These are phyloP conservation scores for Cryptomeria japonica DNA, from an alignment of 75 land plant genomes.

Conservation along the genomic window DNA sequence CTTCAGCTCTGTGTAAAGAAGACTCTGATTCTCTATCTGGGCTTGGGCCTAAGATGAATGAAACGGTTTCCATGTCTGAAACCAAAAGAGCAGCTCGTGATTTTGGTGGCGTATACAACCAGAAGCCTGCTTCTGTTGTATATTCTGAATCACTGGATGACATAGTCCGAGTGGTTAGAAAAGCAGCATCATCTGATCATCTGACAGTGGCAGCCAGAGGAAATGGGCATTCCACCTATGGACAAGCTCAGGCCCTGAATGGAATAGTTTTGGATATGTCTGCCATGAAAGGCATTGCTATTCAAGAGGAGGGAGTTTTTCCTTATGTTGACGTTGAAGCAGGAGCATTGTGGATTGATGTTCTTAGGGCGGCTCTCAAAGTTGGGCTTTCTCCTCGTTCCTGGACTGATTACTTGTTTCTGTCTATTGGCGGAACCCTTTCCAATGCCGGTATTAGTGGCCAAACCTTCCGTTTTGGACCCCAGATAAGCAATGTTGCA, in stretches of 20 bases:
- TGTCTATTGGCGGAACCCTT: conserved; percentile 63
- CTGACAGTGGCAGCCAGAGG: conserved; percentile 34
- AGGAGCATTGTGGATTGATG: conserved; percentile 64
- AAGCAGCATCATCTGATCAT: conserved; percentile 19
- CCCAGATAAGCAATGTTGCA: conserved; percentile 66
- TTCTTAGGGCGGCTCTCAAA: conserved; percentile 33
- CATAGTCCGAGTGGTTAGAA: conserved; percentile 21
- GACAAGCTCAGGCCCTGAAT: conserved; percentile 49
- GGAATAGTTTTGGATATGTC: conserved; percentile 50
- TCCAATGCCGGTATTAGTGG: conserved; percentile 75
- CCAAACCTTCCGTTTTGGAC: conserved; percentile 61
- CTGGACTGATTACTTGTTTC: conserved; percentile 65
- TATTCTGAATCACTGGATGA: conserved; percentile 27
- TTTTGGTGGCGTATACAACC: conserved; percentile 24
- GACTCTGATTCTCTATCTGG: not conserved
- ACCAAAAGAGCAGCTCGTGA: conserved; percentile 16
- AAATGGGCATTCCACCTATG: conserved; percentile 52
- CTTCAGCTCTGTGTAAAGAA: not conserved
- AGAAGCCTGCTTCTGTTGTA: conserved; percentile 32
- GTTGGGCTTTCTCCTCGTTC: conserved; percentile 54
- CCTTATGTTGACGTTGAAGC: conserved; percentile 32
- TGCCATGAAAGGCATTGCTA: conserved; percentile 19
- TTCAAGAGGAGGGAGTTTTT: not conserved
- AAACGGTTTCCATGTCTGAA: not conserved
- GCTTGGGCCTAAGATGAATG: not conserved